These are phyloP conservation scores for Asterionellopsis glacialis DNA, from an alignment of 108 stramenopile genomes.

Conservation along the genomic window DNA sequence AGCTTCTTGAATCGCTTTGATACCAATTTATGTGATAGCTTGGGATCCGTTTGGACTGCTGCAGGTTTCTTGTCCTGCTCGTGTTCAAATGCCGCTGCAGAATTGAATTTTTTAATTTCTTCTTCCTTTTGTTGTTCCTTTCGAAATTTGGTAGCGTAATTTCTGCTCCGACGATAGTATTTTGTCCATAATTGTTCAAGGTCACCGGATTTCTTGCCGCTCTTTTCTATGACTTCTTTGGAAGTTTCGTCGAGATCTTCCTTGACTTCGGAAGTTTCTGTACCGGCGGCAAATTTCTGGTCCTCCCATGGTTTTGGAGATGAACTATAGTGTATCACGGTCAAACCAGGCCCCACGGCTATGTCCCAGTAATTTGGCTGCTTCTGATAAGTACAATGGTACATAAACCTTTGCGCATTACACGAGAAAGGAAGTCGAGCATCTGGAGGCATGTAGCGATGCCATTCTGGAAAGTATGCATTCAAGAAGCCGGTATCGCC, in stretches of 20 bases:
- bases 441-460: conserved; percentile 35
- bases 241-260: conserved; percentile 15
- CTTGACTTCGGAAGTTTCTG: background rate
- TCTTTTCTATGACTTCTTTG: conserved; percentile 4
- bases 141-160: conserved; percentile 17
- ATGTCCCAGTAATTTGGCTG: conserved; percentile 73
- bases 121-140: conserved; percentile 18
- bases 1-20: conserved; percentile 56
- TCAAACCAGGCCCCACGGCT: conserved; percentile 35
- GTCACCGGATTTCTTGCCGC: conserved; percentile 5
- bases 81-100: background rate
- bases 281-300: conserved; percentile 9
- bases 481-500: conserved; percentile 91
- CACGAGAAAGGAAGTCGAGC: conserved; percentile 67
- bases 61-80: conserved; percentile 5
- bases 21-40: conserved; percentile 21
- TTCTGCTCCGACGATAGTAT: conserved; percentile 35
- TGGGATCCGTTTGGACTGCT: conserved; percentile 14
- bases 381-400: conserved; percentile 59
- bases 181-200: conserved; percentile 40
- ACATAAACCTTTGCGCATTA: conserved; percentile 80
- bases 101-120: conserved; percentile 5
- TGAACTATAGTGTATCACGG: conserved; percentile 72
- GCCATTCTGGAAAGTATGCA: conserved; percentile 76
- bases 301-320: conserved; percentile 84